Conservation (phyloP, 2,329 filamentous ascomycete genomes). For the Nemania serpens region DNA sequence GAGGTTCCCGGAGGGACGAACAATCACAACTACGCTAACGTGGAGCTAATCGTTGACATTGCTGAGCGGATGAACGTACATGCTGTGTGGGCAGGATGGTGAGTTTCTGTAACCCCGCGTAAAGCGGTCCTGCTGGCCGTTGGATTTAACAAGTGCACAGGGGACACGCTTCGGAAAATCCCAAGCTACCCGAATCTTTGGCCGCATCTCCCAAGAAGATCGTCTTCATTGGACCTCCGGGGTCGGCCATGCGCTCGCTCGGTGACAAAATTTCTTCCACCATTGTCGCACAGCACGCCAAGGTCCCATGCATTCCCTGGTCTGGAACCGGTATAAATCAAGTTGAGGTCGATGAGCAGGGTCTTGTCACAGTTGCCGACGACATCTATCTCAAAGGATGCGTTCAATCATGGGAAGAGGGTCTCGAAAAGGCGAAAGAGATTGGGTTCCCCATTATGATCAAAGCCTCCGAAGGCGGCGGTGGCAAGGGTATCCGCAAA, state of each 20-base stretch:
- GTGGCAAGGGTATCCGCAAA: constrained; percentile 98
- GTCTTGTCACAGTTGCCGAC: constrained; percentile 90
- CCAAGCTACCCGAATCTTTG: constrained; percentile 92
- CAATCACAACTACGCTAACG: constrained; percentile 99
- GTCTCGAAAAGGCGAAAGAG: constrained; percentile 79
- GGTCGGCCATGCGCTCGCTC: constrained; percentile 97
- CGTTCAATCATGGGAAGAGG: constrained; percentile 87
- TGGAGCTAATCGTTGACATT: constrained; percentile 98
- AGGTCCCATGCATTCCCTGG: constrained; percentile 99
- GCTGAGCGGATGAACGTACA: constrained; percentile 98
- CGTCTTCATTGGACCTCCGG: constrained; percentile 96
- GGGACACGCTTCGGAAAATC: constrained; percentile 99
- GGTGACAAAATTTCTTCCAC: constrained; percentile 99
- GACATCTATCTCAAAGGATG: constrained; percentile 88
- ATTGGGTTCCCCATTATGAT: constrained; percentile 99
- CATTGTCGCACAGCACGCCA: constrained; percentile 96
- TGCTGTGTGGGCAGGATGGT: constrained; percentile 99
- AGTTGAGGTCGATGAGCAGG: constrained; percentile 77
- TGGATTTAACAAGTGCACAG: constrained; percentile 48
- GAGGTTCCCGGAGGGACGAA: constrained; percentile 98
- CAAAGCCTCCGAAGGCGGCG: constrained; percentile 99
- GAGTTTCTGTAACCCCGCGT: constrained; percentile 44
- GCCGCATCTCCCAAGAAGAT: constrained; percentile 98
- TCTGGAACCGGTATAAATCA: constrained; percentile 89
- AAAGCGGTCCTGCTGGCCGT: neutral